Percentiles rank a stretch among this genome's conserved stretches.
Evolutionary conservation across 2,329 filamentous ascomycete genomes (phyloP).

Genomic region (Stagonosporopsis chrysanthemi): DNA sequence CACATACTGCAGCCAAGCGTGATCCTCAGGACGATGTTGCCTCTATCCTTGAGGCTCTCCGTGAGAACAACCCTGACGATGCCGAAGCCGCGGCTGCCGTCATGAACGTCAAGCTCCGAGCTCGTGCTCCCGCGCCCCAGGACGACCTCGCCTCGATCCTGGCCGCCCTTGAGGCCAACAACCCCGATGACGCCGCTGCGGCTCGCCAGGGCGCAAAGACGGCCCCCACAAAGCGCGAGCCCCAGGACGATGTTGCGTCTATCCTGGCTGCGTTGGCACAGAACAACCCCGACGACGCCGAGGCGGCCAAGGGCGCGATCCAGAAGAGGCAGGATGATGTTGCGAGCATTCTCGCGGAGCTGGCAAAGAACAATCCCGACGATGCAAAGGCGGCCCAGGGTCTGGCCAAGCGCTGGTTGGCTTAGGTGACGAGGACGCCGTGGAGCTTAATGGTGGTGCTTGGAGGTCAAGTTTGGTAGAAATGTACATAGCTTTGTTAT

Average conservation of each 20-base stretch:
- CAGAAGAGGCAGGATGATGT: slow-evolving; percentile 30
- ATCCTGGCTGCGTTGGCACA: slow-evolving; percentile 28
- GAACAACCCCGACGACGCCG: slow-evolving; percentile 31
- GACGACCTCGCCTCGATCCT: slow-evolving; percentile 33
- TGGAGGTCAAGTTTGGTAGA: neutral
- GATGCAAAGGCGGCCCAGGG: slow-evolving; percentile 27
- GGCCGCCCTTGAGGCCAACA: slow-evolving; percentile 30
- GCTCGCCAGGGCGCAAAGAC: slow-evolving; percentile 11
- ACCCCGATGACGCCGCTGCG: slow-evolving; percentile 37
- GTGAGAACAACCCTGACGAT: slow-evolving; percentile 39
- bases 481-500: slow-evolving; percentile 16
- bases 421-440: neutral
- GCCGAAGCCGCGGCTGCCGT: slow-evolving; percentile 34
- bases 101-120: slow-evolving; percentile 38
- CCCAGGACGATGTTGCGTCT: slow-evolving; percentile 26
- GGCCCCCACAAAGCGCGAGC: slow-evolving; percentile 21
- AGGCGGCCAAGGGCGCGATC: slow-evolving; percentile 21
- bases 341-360: slow-evolving; percentile 27
- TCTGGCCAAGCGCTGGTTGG: slow-evolving; percentile 25
- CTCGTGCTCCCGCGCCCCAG: slow-evolving; percentile 27
- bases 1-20: slow-evolving; percentile 20
- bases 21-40: slow-evolving; percentile 35
- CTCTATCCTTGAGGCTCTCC: slow-evolving; percentile 39
- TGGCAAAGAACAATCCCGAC: slow-evolving; percentile 29
- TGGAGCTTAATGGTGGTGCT: neutral